phyloP scores from a whole-genome alignment of 805 yeast species.

The Candida broadrunensis region DNA sequence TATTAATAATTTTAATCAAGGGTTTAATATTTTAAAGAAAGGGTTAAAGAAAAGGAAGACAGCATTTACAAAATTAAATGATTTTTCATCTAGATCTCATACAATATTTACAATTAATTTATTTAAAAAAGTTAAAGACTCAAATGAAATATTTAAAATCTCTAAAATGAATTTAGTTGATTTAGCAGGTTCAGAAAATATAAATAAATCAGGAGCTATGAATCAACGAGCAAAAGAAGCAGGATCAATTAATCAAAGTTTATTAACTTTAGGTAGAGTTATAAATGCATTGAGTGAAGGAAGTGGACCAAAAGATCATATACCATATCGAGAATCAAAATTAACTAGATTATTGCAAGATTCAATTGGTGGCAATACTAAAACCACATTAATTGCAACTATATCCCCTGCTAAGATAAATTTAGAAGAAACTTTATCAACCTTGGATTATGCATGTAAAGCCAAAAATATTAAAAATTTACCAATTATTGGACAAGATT shows the following conservation, averaged over 20 bases:
- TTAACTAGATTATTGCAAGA: constrained; percentile 73
- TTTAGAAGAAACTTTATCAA: constrained; percentile 79
- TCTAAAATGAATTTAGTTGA: constrained; percentile 85
- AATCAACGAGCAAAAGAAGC: constrained; percentile 90
- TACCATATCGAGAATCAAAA: constrained; percentile 85
- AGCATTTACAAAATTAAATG: constrained; percentile 73
- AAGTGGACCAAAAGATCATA: constrained; percentile 42
- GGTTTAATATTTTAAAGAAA: constrained; percentile 49
- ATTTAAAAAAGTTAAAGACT: constrained; percentile 35
- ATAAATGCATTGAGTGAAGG: constrained; percentile 53
- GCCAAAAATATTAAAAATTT: constrained; percentile 75
- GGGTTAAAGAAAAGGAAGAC: constrained; percentile 64
- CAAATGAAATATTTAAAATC: constrained; percentile 23
- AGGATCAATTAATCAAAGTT: constrained; percentile 86
- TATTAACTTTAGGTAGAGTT: constrained; percentile 84
- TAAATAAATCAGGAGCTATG: constrained; percentile 81
- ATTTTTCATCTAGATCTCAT: constrained; percentile 71
- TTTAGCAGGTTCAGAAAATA: constrained; percentile 93
- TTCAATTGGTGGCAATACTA: constrained; percentile 83
- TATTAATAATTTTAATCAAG: constrained; percentile 53
- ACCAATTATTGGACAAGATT: constrained; percentile 48
- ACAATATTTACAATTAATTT: constrained; percentile 68
- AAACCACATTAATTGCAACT: constrained; percentile 84
- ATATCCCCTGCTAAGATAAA: constrained; percentile 78
- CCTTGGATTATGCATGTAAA: constrained; percentile 82